phyloP scores from a whole-genome alignment of 2,329 filamentous ascomycete genomes.

The Neoascochyta sp. region DNA sequence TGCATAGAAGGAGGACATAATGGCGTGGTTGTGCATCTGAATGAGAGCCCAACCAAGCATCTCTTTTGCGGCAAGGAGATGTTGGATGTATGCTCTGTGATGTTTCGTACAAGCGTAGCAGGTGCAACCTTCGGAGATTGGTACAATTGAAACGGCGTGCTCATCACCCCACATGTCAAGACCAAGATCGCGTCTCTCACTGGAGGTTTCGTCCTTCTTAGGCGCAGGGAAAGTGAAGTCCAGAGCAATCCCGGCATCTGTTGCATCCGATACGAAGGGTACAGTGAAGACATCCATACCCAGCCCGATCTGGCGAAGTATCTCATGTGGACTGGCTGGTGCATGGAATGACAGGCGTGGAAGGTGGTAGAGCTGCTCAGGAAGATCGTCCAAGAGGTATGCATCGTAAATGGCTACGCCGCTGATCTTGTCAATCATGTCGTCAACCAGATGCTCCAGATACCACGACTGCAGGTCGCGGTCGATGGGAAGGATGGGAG shows the following conservation, averaged over 20 bases:
- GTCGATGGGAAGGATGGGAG: slow-evolving; percentile 69
- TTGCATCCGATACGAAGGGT: slow-evolving; percentile 68
- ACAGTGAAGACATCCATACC: slow-evolving; percentile 78
- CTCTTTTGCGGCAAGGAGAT: slow-evolving; percentile 84
- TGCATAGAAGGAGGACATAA: slow-evolving; percentile 69
- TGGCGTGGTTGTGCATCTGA: slow-evolving; percentile 83
- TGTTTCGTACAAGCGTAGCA: slow-evolving; percentile 85
- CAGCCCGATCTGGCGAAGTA: slow-evolving; percentile 70
- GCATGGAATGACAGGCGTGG: slow-evolving; percentile 72
- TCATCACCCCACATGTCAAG: slow-evolving; percentile 68
- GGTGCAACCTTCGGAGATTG: slow-evolving; percentile 60
- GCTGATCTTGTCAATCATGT: slow-evolving; percentile 51
- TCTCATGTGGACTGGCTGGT: slow-evolving; percentile 67
- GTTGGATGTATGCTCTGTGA: slow-evolving; percentile 81
- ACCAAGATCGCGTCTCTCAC: slow-evolving; percentile 52
- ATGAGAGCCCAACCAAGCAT: slow-evolving; percentile 95
- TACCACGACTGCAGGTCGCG: slow-evolving; percentile 76
- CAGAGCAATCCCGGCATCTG: slow-evolving; percentile 82
- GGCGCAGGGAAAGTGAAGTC: slow-evolving; percentile 67
- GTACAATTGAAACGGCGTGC: slow-evolving; percentile 60
- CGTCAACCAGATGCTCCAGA: slow-evolving; percentile 66
- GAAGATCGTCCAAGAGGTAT: slow-evolving; percentile 64
- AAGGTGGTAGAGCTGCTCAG: slow-evolving; percentile 57
- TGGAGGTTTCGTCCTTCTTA: slow-evolving; percentile 8
- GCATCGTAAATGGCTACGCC: slow-evolving; percentile 77